Percentiles rank a stretch among this genome's conserved stretches.
These are phyloP conservation scores for Samsoniella hepiali DNA, from an alignment of 2,329 filamentous ascomycete species.

Conservation along the genomic window DNA sequence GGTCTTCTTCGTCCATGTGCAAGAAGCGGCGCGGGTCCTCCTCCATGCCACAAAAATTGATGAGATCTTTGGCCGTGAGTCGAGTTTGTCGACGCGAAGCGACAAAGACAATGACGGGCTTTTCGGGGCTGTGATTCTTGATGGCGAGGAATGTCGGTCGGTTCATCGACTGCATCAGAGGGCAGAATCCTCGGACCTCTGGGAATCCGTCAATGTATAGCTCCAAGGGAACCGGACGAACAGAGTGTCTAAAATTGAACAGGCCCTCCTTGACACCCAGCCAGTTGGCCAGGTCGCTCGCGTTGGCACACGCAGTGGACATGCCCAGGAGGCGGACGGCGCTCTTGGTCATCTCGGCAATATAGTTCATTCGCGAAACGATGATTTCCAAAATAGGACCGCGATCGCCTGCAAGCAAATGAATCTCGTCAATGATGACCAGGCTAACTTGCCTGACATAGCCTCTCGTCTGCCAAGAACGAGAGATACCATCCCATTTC, in stretches of 20 bases:
- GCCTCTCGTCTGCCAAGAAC: constrained; percentile 96
- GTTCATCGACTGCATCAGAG: constrained; percentile 99
- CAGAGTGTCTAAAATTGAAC: constrained; percentile 97
- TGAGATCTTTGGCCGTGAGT: constrained; percentile 90
- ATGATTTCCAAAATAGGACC: constrained; percentile 98
- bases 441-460: constrained; percentile 94
- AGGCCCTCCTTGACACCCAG: constrained; percentile 91
- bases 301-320: constrained; percentile 98
- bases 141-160: constrained; percentile 93
- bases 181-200: constrained; percentile 90
- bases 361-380: constrained; percentile 94
- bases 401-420: constrained; percentile 91
- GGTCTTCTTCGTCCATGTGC: constrained; percentile 89
- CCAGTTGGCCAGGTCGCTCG: constrained; percentile 92
- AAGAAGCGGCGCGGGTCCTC: constrained; percentile 94
- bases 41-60: constrained; percentile 98
- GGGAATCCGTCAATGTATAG: constrained; percentile 98
- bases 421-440: constrained; percentile 98
- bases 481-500: constrained; percentile 99
- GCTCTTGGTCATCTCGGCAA: constrained; percentile 87
- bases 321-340: constrained; percentile 92
- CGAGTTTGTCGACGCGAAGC: constrained; percentile 92
- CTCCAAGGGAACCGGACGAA: constrained; percentile 91
- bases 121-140: constrained; percentile 92
- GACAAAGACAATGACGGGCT: constrained; percentile 97